Conservation (phyloP, 176 grass and related monocot species). For the Triticum timopheevii region DNA sequence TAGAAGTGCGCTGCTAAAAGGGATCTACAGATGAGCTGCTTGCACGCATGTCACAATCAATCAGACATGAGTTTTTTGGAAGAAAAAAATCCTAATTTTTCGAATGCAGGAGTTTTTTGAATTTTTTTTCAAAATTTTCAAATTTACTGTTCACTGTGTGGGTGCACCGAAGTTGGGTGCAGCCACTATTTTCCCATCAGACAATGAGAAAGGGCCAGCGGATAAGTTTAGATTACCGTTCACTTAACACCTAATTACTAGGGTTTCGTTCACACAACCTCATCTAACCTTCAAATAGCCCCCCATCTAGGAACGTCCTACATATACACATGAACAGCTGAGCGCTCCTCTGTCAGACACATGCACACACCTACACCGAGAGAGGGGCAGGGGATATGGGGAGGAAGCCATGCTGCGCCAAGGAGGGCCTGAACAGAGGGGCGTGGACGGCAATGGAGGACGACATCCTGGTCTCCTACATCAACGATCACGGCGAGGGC, state of each 20-base stretch:
- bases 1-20: too few relatives aligned
- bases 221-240: background rate
- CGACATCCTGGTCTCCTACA: constrained; percentile 45
- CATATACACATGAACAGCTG: background rate
- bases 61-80: too few relatives aligned
- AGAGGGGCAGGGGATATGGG: constrained; percentile 36
- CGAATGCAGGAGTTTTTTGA: too few relatives aligned
- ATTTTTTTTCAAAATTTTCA: too few relatives aligned
- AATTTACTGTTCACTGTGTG: too few relatives aligned
- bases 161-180: too few relatives aligned
- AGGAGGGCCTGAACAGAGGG: constrained; percentile 61
- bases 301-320: background rate
- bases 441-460: constrained; percentile 63
- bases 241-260: background rate
- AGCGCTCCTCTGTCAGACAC: background rate
- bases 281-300: constrained; percentile 17
- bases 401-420: constrained; percentile 49
- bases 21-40: too few relatives aligned
- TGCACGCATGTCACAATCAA: too few relatives aligned
- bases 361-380: background rate
- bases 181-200: too few relatives aligned
- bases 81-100: too few relatives aligned
- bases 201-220: too few relatives aligned
- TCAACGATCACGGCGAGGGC: constrained; percentile 46
- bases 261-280: background rate